Conservation (phyloP, 805 yeast species). For the Teunomyces lycoperdinae region DNA sequence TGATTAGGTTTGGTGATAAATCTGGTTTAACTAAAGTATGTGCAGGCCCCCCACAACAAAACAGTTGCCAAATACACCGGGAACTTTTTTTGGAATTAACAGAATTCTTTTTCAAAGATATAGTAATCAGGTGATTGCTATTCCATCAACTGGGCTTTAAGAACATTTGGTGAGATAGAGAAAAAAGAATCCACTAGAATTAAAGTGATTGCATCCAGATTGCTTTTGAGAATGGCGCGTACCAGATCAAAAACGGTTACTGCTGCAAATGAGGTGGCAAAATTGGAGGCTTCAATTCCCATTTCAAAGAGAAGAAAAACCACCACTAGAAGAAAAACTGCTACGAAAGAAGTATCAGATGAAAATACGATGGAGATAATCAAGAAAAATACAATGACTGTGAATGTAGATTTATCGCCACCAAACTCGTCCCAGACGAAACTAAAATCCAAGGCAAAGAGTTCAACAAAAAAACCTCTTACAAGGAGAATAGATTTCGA, state of each 20-base stretch:
- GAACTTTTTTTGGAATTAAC: neutral
- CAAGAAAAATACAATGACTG: neutral
- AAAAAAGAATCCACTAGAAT: neutral
- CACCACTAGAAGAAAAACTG: neutral
- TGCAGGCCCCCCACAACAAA: too few relatives aligned
- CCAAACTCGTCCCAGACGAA: neutral
- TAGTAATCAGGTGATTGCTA: neutral
- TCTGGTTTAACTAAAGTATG: neutral
- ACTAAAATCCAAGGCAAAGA: neutral
- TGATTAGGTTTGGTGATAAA: neutral
- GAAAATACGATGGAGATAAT: neutral
- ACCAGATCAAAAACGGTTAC: slow-evolving; percentile 1
- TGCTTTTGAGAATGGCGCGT: neutral
- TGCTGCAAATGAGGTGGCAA: neutral
- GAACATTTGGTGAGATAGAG: too few relatives aligned
- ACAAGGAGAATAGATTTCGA: slow-evolving; percentile 6
- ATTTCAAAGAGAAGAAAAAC: neutral
- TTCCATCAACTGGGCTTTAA: neutral
- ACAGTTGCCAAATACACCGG: too few relatives aligned
- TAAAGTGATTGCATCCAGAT: neutral
- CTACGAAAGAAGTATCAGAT: neutral
- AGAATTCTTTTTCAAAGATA: neutral
- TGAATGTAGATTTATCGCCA: neutral
- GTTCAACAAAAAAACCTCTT: slow-evolving; percentile 2
- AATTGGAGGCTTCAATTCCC: neutral